Percentiles rank a stretch among this genome's conserved stretches.
Conservation (phyloP, 192 early-diverging fungal species). For the Coemansia sp. region DNA sequence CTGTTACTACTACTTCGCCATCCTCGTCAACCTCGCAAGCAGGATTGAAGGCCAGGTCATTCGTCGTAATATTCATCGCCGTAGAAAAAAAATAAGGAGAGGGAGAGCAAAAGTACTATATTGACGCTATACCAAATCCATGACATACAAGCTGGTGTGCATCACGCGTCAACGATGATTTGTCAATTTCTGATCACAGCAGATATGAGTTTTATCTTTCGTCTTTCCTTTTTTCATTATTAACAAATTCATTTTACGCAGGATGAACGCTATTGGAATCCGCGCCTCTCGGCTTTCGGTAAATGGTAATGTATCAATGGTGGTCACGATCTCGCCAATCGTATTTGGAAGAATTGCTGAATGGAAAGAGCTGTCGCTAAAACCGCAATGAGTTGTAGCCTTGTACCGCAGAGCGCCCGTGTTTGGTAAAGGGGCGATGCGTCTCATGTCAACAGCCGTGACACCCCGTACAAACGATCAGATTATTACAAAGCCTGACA, state of each 20-base stretch:
- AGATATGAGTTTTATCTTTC: not conserved
- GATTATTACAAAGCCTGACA: slow-evolving; percentile 51
- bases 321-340: not conserved
- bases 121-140: not conserved
- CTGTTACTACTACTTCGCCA: slow-evolving; percentile 32
- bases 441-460: slow-evolving; percentile 42
- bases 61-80: not conserved
- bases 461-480: slow-evolving; percentile 51
- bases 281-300: slow-evolving; percentile 14
- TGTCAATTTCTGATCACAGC: no score
- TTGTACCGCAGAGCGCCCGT: not conserved
- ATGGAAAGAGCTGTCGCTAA: not conserved
- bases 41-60: not conserved
- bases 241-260: not conserved
- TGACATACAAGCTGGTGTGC: no score
- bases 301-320: not conserved
- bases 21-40: not conserved
- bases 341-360: not conserved
- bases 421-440: not conserved
- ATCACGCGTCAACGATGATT: no score
- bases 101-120: not conserved
- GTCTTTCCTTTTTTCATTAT: no score
- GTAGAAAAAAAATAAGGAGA: not conserved
- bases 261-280: slow-evolving; percentile 35
- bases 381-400: not conserved